Conservation (phyloP, 441 rosid genomes). For the Gossypium gossypioides region DNA sequence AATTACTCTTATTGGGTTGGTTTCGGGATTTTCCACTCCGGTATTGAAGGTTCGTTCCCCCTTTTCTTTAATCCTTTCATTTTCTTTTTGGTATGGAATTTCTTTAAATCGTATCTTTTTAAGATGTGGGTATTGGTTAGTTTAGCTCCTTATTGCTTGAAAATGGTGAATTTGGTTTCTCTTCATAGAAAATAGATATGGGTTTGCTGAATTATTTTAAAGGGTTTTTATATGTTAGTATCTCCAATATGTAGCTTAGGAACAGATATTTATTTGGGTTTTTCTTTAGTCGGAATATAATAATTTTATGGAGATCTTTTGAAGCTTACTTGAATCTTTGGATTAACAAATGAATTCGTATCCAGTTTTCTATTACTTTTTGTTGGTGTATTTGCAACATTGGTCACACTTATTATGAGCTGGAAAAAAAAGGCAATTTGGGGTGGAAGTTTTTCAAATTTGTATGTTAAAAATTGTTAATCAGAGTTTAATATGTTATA, state of each 20-base stretch:
- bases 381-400: not conserved
- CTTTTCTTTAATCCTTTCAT: not conserved
- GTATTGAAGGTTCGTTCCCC: conserved; percentile 57
- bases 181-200: not conserved
- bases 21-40: conserved; percentile 88
- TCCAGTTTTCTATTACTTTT: not conserved
- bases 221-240: not conserved
- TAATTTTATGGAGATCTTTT: conserved; percentile 3
- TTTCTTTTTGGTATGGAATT: conserved; percentile 7
- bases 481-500: not conserved
- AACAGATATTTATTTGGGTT: not conserved
- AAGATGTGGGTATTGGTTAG: conserved; percentile 9
- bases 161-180: not conserved
- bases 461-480: not conserved
- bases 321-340: not conserved
- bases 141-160: not conserved
- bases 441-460: not conserved
- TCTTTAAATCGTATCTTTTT: not conserved
- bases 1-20: conserved; percentile 83
- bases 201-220: not conserved
- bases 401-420: not conserved
- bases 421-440: not conserved
- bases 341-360: not conserved
- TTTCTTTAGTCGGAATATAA: not conserved
- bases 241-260: not conserved